Conservation (phyloP, 1,284 basidiomycete species). For the Microbotryum silenes-acaulis region DNA sequence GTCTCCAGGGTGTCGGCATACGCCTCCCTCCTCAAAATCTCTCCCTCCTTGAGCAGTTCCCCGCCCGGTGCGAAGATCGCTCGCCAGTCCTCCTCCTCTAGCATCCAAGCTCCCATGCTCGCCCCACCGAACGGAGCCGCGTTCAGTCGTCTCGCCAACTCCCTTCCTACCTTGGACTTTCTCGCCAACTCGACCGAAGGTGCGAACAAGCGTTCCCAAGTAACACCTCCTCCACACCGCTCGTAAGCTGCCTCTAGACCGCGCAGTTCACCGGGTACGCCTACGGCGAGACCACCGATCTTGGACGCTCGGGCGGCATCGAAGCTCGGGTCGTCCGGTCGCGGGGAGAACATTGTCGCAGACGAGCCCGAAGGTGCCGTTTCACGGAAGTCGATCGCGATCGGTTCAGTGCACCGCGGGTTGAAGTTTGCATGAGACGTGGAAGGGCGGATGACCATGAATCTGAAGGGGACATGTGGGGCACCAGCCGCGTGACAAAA, state of each 20-base stretch:
- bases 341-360: conserved; percentile 60
- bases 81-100: conserved; percentile 67
- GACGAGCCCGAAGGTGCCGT: conserved; percentile 66
- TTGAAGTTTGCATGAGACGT: conserved; percentile 37
- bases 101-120: conserved; percentile 50
- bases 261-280: conserved; percentile 75
- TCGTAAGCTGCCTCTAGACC: conserved; percentile 72
- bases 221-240: conserved; percentile 60
- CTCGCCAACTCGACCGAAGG: conserved; percentile 65
- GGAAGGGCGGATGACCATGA: conserved; percentile 79
- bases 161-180: conserved; percentile 61
- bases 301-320: conserved; percentile 43
- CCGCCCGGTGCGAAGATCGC: conserved; percentile 73
- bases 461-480: conserved; percentile 43
- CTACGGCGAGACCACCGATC: conserved; percentile 72
- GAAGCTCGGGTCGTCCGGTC: conserved; percentile 41
- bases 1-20: conserved; percentile 58
- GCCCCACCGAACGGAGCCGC: conserved; percentile 40
- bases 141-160: conserved; percentile 63
- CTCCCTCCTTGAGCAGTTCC: conserved; percentile 60
- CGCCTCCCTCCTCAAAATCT: conserved; percentile 60
- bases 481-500: too few species aligned
- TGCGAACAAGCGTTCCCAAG: conserved; percentile 67
- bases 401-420: conserved; percentile 49
- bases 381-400: conserved; percentile 79